phyloP scores from a whole-genome alignment of 345 rosid species.

The Dovyalis caffra region DNA sequence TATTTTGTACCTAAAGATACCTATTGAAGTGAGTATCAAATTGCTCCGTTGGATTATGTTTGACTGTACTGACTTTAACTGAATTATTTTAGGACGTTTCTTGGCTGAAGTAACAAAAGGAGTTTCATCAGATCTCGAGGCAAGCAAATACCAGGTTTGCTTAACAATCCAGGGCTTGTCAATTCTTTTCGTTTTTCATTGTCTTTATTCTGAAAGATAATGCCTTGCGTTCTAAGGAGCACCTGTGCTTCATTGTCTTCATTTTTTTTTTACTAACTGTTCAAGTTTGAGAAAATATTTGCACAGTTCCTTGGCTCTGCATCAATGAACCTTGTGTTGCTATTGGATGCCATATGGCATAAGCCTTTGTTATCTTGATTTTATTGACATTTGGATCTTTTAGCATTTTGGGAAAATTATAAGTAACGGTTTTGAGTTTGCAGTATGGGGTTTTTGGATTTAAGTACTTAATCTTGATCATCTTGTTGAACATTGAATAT shows the following conservation, averaged over 20 bases:
- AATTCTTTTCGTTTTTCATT: neutral
- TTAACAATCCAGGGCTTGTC: neutral
- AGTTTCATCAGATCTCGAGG: conserved; percentile 53
- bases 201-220: neutral
- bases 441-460: too few relatives aligned
- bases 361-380: neutral
- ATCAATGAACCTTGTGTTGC: neutral
- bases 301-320: neutral
- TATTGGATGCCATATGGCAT: neutral
- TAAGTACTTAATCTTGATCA: too few relatives aligned
- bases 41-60: neutral
- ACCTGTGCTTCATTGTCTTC: neutral
- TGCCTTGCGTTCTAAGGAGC: too few relatives aligned
- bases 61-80: conserved; percentile 14
- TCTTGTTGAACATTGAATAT: too few relatives aligned
- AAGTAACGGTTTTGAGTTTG: too few relatives aligned
- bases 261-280: too few relatives aligned
- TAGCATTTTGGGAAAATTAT: neutral
- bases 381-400: neutral
- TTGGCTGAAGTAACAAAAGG: conserved; percentile 52
- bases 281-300: neutral
- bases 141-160: conserved; percentile 53
- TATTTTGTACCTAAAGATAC: neutral
- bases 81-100: conserved; percentile 43
- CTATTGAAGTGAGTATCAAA: neutral